Percentiles rank a stretch among this genome's conserved stretches.
Evolutionary conservation across 768 basidiomycete species (phyloP).

Genomic region (Mycena kentingensis): DNA sequence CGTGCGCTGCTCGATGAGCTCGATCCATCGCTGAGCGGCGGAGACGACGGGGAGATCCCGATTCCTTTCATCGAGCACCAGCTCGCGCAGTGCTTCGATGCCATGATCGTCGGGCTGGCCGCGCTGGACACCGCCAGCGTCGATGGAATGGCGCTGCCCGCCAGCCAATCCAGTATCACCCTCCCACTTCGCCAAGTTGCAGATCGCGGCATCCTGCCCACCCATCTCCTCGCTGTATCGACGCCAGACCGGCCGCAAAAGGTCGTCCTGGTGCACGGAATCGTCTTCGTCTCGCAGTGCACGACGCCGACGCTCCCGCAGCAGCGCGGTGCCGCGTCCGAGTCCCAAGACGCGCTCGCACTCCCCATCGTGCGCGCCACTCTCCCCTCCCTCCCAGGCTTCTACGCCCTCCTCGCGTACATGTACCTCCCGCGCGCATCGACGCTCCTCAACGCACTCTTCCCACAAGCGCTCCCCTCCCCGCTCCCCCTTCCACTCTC

Average conservation of each 20-base stretch:
- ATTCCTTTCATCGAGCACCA: constrained; percentile 46
- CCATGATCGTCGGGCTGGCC: constrained; percentile 3
- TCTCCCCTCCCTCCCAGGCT: constrained; percentile 48
- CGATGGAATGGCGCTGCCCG: not conserved
- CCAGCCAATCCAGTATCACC: not conserved
- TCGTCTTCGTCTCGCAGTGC: constrained; percentile 41
- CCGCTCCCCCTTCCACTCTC: no score
- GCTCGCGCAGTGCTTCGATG: not conserved
- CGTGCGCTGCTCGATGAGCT: constrained; percentile 42
- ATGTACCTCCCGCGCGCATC: constrained; percentile 52
- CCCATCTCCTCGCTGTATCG: constrained; percentile 10
- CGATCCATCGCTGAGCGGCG: constrained; percentile 47
- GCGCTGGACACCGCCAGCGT: not conserved
- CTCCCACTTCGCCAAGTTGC: not conserved
- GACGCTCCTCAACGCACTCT: constrained; percentile 28
- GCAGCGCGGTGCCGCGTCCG: not conserved
- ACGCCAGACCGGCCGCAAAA: not conserved
- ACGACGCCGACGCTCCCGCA: constrained; percentile 32
- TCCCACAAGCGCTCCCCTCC: no score
- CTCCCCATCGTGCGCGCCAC: constrained; percentile 50
- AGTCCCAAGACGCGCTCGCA: constrained; percentile 26
- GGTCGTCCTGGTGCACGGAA: constrained; percentile 41
- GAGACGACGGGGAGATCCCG: constrained; percentile 42
- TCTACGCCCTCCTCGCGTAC: constrained; percentile 44
- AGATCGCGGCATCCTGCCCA: constrained; percentile 1